Evolutionary conservation across 2,329 filamentous ascomycete genomes (phyloP).

Genomic region (Elsinoe necatrix): DNA sequence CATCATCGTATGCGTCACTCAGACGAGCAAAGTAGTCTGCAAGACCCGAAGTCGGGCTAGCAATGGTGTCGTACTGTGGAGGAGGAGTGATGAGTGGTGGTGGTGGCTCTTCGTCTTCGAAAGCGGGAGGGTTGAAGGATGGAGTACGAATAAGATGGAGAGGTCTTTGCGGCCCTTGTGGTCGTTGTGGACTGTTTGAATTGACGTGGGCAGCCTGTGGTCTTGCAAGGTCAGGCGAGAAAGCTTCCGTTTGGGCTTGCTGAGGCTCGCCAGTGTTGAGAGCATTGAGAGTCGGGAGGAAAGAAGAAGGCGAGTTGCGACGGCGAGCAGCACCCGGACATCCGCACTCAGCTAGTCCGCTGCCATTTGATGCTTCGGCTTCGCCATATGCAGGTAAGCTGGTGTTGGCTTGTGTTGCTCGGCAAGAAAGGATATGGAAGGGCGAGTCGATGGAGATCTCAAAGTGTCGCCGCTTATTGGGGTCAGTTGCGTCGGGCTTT

Average conservation of each 20-base stretch:
- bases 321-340: conserved; percentile 57
- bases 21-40: conserved; percentile 83
- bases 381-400: conserved; percentile 71
- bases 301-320: conserved; percentile 40
- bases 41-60: conserved; percentile 61
- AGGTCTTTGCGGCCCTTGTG: conserved; percentile 46
- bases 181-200: conserved; percentile 26
- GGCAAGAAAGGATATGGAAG: conserved; percentile 86
- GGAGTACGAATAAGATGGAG: conserved; percentile 78
- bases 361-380: conserved; percentile 33
- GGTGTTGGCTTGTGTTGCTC: conserved; percentile 85
- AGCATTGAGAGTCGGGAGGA: conserved; percentile 51
- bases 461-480: conserved; percentile 74
- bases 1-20: conserved; percentile 56
- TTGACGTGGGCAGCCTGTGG: conserved; percentile 39
- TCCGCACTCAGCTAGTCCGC: conserved; percentile 46
- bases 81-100: conserved; percentile 71
- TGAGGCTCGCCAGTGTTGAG: conserved; percentile 35
- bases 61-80: conserved; percentile 72
- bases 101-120: conserved; percentile 71
- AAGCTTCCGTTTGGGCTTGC: conserved; percentile 21
- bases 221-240: conserved; percentile 44
- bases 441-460: conserved; percentile 96
- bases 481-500: conserved; percentile 68
- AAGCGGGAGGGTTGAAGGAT: conserved; percentile 80